These are phyloP conservation scores for Trametes sanguinea DNA, from an alignment of 768 basidiomycete genomes.

Conservation along the genomic window DNA sequence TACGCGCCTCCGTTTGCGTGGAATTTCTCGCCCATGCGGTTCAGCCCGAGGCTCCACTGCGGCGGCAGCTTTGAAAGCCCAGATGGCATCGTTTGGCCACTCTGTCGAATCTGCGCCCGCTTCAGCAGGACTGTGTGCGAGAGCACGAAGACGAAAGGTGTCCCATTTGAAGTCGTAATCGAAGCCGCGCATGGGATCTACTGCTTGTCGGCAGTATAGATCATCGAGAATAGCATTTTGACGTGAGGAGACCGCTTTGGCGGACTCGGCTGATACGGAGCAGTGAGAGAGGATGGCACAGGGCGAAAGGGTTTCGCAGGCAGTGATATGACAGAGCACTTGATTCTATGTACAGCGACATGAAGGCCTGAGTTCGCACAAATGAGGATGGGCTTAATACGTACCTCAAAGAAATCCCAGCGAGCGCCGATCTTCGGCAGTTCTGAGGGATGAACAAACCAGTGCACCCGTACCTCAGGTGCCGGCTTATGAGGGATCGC, in stretches of 20 bases:
- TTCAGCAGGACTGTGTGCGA: constrained; percentile 27
- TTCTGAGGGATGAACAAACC: constrained; percentile 72
- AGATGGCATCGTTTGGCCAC: constrained; percentile 15
- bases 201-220: constrained; percentile 55
- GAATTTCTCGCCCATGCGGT: neutral
- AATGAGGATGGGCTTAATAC: constrained; percentile 16
- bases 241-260: neutral
- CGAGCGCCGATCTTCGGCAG: constrained; percentile 60
- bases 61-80: constrained; percentile 21
- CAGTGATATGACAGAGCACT: constrained; percentile 59
- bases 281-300: constrained; percentile 55
- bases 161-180: constrained; percentile 68
- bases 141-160: constrained; percentile 44
- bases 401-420: constrained; percentile 61
- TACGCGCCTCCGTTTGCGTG: constrained; percentile 15
- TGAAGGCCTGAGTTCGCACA: no score
- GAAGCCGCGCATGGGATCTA: constrained; percentile 58
- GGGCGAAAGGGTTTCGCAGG: constrained; percentile 51
- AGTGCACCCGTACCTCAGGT: constrained; percentile 71
- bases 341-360: constrained; percentile 64
- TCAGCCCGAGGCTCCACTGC: constrained; percentile 2
- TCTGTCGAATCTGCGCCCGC: neutral
- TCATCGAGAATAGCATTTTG: neutral
- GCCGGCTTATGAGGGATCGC: no score
- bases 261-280: constrained; percentile 36